These are phyloP conservation scores for Viola pubescens DNA, from an alignment of 441 rosid genomes.

Conservation along the genomic window DNA sequence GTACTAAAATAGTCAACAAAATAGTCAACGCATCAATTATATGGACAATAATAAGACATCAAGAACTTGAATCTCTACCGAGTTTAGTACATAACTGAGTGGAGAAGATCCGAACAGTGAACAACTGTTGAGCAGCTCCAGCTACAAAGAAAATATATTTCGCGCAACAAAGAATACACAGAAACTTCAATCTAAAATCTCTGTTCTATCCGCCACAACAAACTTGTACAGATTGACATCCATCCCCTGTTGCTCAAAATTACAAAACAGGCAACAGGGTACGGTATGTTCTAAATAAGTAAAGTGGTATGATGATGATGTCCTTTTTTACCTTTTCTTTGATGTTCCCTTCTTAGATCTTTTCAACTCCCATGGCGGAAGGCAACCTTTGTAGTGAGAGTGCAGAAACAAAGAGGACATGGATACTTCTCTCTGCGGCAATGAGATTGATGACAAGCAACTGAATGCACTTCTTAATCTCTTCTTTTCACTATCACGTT, in stretches of 20 bases:
- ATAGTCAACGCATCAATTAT: too few species aligned
- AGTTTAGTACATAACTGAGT: too few species aligned
- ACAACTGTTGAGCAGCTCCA: too few species aligned
- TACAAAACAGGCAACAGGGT: slow-evolving; percentile 4
- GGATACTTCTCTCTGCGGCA: slow-evolving; percentile 47
- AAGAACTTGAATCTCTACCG: too few species aligned
- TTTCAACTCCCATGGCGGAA: slow-evolving; percentile 59
- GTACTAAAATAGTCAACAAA: too few species aligned
- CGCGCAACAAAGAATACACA: too few species aligned
- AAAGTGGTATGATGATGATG: background rate
- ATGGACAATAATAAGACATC: too few species aligned
- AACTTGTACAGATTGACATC: slow-evolving; percentile 5
- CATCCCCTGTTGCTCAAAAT: slow-evolving; percentile 4
- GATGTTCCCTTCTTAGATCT: slow-evolving; percentile 31
- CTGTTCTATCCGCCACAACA: background rate
- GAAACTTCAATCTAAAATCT: background rate
- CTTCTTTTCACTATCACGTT: slow-evolving; percentile 40
- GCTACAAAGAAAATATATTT: too few species aligned
- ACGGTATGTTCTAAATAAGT: background rate
- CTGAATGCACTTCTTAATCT: slow-evolving; percentile 44
- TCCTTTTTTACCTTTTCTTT: slow-evolving; percentile 28
- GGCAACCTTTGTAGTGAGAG: slow-evolving; percentile 55
- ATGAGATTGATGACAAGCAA: slow-evolving; percentile 57
- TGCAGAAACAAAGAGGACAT: slow-evolving; percentile 57
- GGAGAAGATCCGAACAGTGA: too few species aligned